Evolutionary conservation across 2,329 filamentous ascomycete species (phyloP).

Genomic region (Fusarium caatingaense): DNA sequence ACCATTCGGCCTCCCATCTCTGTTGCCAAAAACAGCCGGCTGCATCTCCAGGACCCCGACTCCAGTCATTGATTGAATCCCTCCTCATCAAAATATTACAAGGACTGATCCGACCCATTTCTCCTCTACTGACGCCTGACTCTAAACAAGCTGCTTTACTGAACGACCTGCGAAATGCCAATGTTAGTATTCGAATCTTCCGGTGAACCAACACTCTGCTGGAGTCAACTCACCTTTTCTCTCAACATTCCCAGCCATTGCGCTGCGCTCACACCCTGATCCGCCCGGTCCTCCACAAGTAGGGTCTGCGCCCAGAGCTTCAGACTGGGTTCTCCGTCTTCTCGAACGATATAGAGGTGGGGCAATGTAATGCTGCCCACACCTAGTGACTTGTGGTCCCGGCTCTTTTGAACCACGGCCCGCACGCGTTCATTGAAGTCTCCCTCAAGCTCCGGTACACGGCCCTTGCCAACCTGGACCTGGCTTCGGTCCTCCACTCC

Average conservation of each 20-base stretch:
- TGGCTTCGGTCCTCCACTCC: constrained; percentile 84
- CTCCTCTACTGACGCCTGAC: constrained; percentile 35
- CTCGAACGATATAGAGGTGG: constrained; percentile 91
- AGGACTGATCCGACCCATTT: constrained; percentile 32
- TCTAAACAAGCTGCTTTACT: constrained; percentile 44
- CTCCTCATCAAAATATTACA: constrained; percentile 41
- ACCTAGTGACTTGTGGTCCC: constrained; percentile 85
- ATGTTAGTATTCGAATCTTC: constrained; percentile 26
- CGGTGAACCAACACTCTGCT: background rate
- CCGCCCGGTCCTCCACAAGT: constrained; percentile 92
- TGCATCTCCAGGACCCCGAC: constrained; percentile 38
- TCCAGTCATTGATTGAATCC: constrained; percentile 42
- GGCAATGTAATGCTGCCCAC: constrained; percentile 94
- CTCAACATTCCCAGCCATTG: constrained; percentile 93
- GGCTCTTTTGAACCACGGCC: constrained; percentile 90
- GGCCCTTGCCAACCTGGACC: constrained; percentile 90
- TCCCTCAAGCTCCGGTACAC: constrained; percentile 87
- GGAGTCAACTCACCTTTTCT: constrained; percentile 79
- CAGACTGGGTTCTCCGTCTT: constrained; percentile 94
- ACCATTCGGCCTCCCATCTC: constrained; percentile 36
- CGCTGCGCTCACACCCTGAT: constrained; percentile 90
- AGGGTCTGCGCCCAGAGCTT: constrained; percentile 97
- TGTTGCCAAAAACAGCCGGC: constrained; percentile 35
- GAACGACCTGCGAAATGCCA: constrained; percentile 48
- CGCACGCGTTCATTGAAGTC: constrained; percentile 97